A percentile compares a stretch with the other conserved stretches of the same genome.
Conservation (phyloP, 768 basidiomycete species). For the Tremella mesenterica region DNA sequence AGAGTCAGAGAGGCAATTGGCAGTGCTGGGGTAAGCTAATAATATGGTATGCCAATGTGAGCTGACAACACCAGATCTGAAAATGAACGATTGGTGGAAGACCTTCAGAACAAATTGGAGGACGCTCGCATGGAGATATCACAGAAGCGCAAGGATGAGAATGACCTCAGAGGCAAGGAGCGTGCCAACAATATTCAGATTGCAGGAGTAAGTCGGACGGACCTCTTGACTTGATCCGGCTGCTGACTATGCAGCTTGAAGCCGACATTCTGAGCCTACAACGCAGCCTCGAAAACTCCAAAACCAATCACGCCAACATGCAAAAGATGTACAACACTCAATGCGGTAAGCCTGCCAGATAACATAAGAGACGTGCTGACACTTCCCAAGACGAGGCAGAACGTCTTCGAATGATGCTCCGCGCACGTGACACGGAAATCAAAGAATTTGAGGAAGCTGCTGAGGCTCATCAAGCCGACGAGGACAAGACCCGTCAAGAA, state of each 20-base stretch:
- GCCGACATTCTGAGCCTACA: constrained; percentile 68
- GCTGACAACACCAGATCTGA: constrained; percentile 42
- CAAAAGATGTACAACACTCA: constrained; percentile 87
- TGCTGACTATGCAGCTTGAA: constrained; percentile 48
- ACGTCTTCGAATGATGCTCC: constrained; percentile 63
- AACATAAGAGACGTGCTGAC: constrained; percentile 12
- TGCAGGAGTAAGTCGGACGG: constrained; percentile 47
- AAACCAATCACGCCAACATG: constrained; percentile 62
- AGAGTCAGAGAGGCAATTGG: constrained; percentile 64
- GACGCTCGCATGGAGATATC: constrained; percentile 68
- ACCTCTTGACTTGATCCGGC: constrained; percentile 60
- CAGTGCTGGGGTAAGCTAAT: constrained; percentile 41
- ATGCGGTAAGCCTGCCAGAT: constrained; percentile 64
- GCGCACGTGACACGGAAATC: constrained; percentile 66
- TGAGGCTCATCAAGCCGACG: constrained; percentile 58
- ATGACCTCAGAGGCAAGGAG: constrained; percentile 81
- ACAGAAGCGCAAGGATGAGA: constrained; percentile 79
- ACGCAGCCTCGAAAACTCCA: constrained; percentile 64
- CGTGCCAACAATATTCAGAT: constrained; percentile 46
- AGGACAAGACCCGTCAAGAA: constrained; percentile 51
- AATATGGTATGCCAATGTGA: background rate
- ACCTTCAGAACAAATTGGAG: constrained; percentile 66
- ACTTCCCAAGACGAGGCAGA: constrained; percentile 60
- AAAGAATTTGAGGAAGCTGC: constrained; percentile 57
- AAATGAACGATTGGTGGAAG: constrained; percentile 74